Evolutionary conservation across 2,329 filamentous ascomycete genomes (phyloP), one percentile per base, ranked within the genome.

Genomic region (Berkeleyomyces basicola): DNA sequence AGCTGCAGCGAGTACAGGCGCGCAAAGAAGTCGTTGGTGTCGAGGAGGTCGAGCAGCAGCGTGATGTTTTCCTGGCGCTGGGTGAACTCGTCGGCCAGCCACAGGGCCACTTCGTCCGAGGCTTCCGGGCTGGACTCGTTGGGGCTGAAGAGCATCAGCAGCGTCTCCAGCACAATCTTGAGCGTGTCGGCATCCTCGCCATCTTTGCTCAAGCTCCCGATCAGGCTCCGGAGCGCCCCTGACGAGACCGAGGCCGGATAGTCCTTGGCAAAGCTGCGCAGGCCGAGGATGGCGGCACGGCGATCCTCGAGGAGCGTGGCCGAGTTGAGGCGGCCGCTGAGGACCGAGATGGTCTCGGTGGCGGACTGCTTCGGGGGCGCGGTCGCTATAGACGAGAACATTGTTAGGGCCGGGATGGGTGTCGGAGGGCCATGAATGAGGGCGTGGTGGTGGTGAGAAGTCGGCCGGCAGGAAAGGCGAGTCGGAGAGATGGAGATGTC

Each of bases 61-160:
- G 89, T 92, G 66, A 96, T 92, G 72, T 99, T 97, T 75, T 97
- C 92, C 82, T 96, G 91, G 66, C 89, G 85, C 78, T 96, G 91
- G 42, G 93, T 96, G 72, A 99, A 99, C 73, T 97, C 92, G 74
- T 99, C 93, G 61, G 93, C 93, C 64, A 99, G 79, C 90, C 93
- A 99, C 37, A 97, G 78, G 16, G 87, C 87, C 68, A 99, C 95
- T 74, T 99, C 93, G 67, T 97, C 92, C 11, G 92, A 96, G 61
- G 92, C 90, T 79, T 97, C 92, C 40, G 90, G 82, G 78, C 89
- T 95, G 70, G 78, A 77, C 68, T 81, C 78, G 68, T 85, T 85
- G 47, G 83, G 83, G 66, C 74, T 84, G 72, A 97, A 97, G 47
- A 99, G 84, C 85, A 95, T 92, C 71, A 97, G 78, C 69, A 99